Evolutionary conservation across 257 asterid species (phyloP).

Genomic region (Ajuga chamaepitys): DNA sequence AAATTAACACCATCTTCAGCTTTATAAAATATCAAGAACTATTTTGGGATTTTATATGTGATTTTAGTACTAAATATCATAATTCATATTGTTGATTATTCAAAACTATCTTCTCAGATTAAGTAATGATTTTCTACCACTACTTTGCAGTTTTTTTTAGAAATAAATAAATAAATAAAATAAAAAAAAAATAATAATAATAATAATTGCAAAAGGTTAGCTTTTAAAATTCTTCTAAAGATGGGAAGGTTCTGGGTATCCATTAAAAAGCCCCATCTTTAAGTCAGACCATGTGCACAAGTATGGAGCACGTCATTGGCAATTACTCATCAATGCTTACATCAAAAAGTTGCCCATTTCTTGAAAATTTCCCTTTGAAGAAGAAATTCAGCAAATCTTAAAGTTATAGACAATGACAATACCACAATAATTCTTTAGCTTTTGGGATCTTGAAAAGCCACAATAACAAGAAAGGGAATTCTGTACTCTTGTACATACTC

Average conservation of each 20-base stretch:
- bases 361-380: neutral
- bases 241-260: constrained; percentile 3
- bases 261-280: constrained; percentile 5
- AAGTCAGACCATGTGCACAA: constrained; percentile 20
- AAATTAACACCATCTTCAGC: neutral
- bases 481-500: neutral
- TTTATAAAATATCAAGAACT: neutral
- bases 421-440: neutral
- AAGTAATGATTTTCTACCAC: constrained; percentile 2
- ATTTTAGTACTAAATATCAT: neutral
- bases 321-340: constrained; percentile 19
- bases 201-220: neutral
- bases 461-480: neutral
- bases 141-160: neutral
- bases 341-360: no score
- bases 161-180: no score
- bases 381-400: neutral
- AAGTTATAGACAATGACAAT: constrained; percentile 10
- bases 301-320: constrained; percentile 27
- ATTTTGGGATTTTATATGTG: neutral
- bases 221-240: neutral
- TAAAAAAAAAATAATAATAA: neutral
- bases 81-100: neutral
- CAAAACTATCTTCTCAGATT: neutral
- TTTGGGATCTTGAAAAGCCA: constrained; percentile 10